Base-by-base conservation (phyloP, 1,139 yeast species). In the Debaryomyces psychrophilus region DNA sequence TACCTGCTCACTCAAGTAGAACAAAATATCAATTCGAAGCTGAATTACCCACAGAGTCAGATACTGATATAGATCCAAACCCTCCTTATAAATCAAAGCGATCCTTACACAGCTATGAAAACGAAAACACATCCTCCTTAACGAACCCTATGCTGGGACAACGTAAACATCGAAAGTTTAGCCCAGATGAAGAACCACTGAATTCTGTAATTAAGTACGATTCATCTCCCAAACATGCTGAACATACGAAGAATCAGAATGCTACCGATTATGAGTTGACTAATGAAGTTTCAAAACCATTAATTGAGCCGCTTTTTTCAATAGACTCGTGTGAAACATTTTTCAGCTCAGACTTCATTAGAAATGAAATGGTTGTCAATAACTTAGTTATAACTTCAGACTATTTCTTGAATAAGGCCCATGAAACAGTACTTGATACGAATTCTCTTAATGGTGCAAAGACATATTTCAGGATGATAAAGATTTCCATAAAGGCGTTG, bases 401-500 rank as follows among this genome's bases (percentile, higher is more conserved):
- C 9, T 55, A 42, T 39, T 68, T 65, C 45, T 41, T 64, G 5
- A 25, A 48, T 4, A 51, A 54, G 22, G 77, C 77, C 5, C 68
- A 65, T 49, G 45, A 44, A 2, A 26, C 47, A 2, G 68, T 56
- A 2, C 36, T 53, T 2, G 34, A 44, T 7, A 49, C 59, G 1
- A 49, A 47, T 17, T 39, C 56, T 1, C 26, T 41, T 12, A 22
- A 40, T 6, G 71, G 73, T 1, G 36, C 59, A 1, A 45, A 54
- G 8, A 53, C 52, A 1, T 79, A 79, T 50, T 64, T 57, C 46
- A 63, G 62, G 31, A 55, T 70, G 50, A 63, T 79, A n/a, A 71
- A 64, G 45, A 52, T 69, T 3, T 61, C 80, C 1, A 58, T 79
- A 29, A 70, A 72, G 41, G 60, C 76, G 7, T 55, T 78, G 8